Base-by-base conservation (phyloP, 2,329 filamentous ascomycete genomes). In the Colletotrichum euphorbiae region DNA sequence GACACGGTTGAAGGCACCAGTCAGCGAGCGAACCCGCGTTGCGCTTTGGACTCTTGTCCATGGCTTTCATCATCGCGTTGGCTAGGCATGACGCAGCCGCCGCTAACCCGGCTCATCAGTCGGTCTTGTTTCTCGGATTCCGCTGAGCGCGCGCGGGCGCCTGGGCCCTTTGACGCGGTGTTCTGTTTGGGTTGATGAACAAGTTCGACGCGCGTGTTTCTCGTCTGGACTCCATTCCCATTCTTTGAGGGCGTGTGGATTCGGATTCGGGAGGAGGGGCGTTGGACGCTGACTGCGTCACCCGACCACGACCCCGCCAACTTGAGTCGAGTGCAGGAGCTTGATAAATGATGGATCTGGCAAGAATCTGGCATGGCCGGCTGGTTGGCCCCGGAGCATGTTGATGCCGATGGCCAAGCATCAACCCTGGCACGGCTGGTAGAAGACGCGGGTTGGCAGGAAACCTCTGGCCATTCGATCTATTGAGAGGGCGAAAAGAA, bases 71-170 rank as follows among this genome's bases (percentile, higher is more conserved):
- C 61, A 65, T 50, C 54, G 40, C 38, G 65, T 50, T 65, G 61
- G 61, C 61, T 46, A 33, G 46, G 38, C 52, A 68, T 68, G 61
- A 68, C 61, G 65, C 65, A 68, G 65, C 61, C 54, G 65, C 61
- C 61, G 51, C 61, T 65, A 59, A 46, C 54, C 65, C 33, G 60
- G 46, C 36, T 40, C 54, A 57, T 40, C 54, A 57, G 19, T 40
- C 46, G 33, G 45, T 52, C 33, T 61, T 12, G 46, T 40, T 61
- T 58, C 9, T 46, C 28, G 24, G 13, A 19, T 43, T 40, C 17
- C 31, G 48, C 58, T 40, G 17, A 21, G 36, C 36, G 33, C 15
- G 42, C 36, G 58, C 54, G 58, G 57, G 65, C 52, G 24, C 24
- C 52, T 68, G 65, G 61, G 9, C 45, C 46, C 13, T 17, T n/a